Base-by-base conservation (phyloP, 371 early-diverging fungal genomes). In the Chytridium lagenaria region DNA sequence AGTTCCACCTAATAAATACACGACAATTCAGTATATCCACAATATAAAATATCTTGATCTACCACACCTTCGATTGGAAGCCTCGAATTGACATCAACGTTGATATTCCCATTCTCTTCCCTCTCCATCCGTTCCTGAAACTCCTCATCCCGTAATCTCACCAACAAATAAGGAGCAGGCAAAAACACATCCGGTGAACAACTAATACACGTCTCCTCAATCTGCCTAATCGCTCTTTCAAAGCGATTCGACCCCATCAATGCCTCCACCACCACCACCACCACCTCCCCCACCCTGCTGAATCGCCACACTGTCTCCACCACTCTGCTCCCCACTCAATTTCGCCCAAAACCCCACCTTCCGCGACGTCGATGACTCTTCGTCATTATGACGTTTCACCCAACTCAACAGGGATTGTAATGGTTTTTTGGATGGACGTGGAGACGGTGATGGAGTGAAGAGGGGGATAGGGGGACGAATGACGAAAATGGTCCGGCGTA, bases 401-500 rank as follows among this genome's bases (percentile, higher is more conserved):
- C 55, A 52, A 5, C 16, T 22, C 55, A 7, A 52, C 26, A 52
- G 23, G 5, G 55, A 22, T 52, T 52, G n/a, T n/a, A n/a, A n/a
- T n/a, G n/a, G n/a, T n/a, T n/a, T n/a, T 52, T 52, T 10, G 55
- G 26, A 52, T 12, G 44, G 19, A 44, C 44, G 19, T 7, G 44
- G 44, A 12, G n/a, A n/a, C n/a, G n/a, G n/a, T n/a, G n/a, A n/a
- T n/a, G n/a, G n/a, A n/a, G n/a, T n/a, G n/a, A n/a, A n/a, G n/a
- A n/a, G n/a, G n/a, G n/a, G n/a, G n/a, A n/a, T n/a, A n/a, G n/a
- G n/a, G n/a, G n/a, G n/a, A n/a, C n/a, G n/a, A n/a, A n/a, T n/a
- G n/a, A n/a, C n/a, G n/a, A n/a, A 87, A 92, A 79, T 91, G 85
- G 74, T 94, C 91, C 23, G n/a, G 80, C 82, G 59, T 95, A 74